Evolutionary conservation across 331 rosid species (phyloP), one percentile per base, ranked within the genome.

Genomic region (Acacia pycnantha): DNA sequence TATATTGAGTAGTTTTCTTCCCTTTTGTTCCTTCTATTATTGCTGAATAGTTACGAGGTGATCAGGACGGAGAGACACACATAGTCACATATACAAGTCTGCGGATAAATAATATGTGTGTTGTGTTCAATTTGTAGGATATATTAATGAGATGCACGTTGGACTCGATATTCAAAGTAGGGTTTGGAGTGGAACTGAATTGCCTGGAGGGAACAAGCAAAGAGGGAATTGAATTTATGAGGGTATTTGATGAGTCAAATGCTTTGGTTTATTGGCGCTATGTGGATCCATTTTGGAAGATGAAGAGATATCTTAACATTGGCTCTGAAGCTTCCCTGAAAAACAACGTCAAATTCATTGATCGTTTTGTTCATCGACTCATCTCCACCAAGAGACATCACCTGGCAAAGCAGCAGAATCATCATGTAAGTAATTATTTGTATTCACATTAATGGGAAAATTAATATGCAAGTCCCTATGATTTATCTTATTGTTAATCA

Each of bases 91-190:
- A 53, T 13, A 47, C 4, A 48, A 48, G 5, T 14, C 7, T 15
- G 54, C 5, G 19, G 67, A 26, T 24, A 24, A 24, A 61, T 61
- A 27, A 13, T 22, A 10, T 13, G 33, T 22, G 31, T 11, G 35
- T 44, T 24, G 12, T 6, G 61, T 44, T 70, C 0, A 47, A 47
- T 4, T 58, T 37, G 7, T 15, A 89, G 92, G 86, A 89, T 79
- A n/a, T 82, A 40, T 54, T 89, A 18, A 87, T 89, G 90, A 76
- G 92, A 51, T 82, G 90, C 74, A 77, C 87, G 13, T 78, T 86
- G 77, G 89, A 89, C 51, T 89, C 92, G 35, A 89, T 89, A 69
- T 84, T 89, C 81, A 85, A 89, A 83, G 88, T 89, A 19, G 89
- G 89, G 26, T 89, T 86, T 62, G 89, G 92, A 53, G 83, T 84